phyloP scores from a whole-genome alignment of 139 green algal genomes.

The Dunaliella primolecta region DNA sequence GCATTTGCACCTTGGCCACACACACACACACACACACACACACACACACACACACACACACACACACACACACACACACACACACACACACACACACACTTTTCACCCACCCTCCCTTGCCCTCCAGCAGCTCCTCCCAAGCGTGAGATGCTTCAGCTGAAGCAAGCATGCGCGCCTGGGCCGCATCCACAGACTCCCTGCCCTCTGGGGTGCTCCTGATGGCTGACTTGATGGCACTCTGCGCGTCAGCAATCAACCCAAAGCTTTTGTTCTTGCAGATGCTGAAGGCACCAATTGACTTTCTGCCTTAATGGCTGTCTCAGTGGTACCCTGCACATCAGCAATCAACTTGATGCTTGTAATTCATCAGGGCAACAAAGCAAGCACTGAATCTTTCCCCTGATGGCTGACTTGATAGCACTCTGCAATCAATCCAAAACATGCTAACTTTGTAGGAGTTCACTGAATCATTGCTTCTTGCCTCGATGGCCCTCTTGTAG shows the following conservation, averaged over 20 bases:
- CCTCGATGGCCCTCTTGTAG: neutral
- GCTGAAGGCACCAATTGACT: too few species aligned
- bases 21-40: too few species aligned
- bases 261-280: too few species aligned
- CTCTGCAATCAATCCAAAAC: neutral
- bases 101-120: neutral
- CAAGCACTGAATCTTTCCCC: too few species aligned
- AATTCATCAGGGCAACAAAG: too few species aligned
- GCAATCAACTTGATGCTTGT: too few species aligned
- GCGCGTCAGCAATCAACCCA: neutral
- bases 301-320: neutral
- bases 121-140: constrained; percentile 2
- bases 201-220: constrained; percentile 14
- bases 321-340: neutral
- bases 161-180: neutral
- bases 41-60: neutral
- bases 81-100: neutral
- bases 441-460: too few species aligned
- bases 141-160: neutral
- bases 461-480: too few species aligned
- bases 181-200: neutral
- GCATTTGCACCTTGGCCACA: too few species aligned
- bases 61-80: neutral
- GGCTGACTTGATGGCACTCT: neutral
- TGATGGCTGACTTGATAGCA: neutral